These are phyloP conservation scores for Raphanus sativus DNA, from an alignment of 345 rosid species.

Conservation along the genomic window DNA sequence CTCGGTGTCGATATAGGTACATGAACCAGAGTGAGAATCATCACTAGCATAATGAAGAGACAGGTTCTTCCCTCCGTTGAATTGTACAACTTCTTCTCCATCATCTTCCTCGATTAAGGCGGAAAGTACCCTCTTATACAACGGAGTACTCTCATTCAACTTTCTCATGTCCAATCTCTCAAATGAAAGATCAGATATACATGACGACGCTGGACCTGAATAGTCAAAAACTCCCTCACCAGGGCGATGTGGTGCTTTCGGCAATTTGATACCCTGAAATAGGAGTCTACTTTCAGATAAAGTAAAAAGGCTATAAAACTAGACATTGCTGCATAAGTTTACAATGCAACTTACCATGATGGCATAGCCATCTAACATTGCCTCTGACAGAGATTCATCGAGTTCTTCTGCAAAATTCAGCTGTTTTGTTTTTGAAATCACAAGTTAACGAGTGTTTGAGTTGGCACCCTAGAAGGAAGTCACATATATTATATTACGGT, in stretches of 20 bases:
- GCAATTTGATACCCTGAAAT: slow-evolving; percentile 50
- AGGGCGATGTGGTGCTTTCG: slow-evolving; percentile 43
- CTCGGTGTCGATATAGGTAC: slow-evolving; percentile 81
- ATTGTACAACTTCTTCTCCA: slow-evolving; percentile 63
- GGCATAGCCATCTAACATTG: slow-evolving; percentile 48
- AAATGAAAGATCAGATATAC: slow-evolving; percentile 44
- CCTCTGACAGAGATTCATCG: slow-evolving; percentile 61
- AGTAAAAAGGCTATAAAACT: slow-evolving; percentile 18
- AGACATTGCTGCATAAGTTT: slow-evolving; percentile 8
- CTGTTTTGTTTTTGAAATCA: slow-evolving; percentile 44
- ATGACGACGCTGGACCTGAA: slow-evolving; percentile 43
- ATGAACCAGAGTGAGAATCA: slow-evolving; percentile 96
- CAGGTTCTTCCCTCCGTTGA: slow-evolving; percentile 65
- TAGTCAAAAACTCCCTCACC: slow-evolving; percentile 45
- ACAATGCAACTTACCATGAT: slow-evolving; percentile 51
- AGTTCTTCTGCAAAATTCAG: slow-evolving; percentile 69
- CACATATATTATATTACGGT: background rate
- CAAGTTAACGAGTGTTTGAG: slow-evolving; percentile 8
- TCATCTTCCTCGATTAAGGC: slow-evolving; percentile 97
- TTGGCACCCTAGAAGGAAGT: slow-evolving; percentile 15
- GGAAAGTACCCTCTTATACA: slow-evolving; percentile 85
- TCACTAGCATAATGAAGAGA: slow-evolving; percentile 86
- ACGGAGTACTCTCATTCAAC: slow-evolving; percentile 62
- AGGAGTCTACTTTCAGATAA: slow-evolving; percentile 3
- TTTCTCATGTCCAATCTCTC: slow-evolving; percentile 54